Percentiles rank a stretch among this genome's conserved stretches.
phyloP scores from a whole-genome alignment of 1,284 basidiomycete genomes.

The Coniferiporia sulphurascens region DNA sequence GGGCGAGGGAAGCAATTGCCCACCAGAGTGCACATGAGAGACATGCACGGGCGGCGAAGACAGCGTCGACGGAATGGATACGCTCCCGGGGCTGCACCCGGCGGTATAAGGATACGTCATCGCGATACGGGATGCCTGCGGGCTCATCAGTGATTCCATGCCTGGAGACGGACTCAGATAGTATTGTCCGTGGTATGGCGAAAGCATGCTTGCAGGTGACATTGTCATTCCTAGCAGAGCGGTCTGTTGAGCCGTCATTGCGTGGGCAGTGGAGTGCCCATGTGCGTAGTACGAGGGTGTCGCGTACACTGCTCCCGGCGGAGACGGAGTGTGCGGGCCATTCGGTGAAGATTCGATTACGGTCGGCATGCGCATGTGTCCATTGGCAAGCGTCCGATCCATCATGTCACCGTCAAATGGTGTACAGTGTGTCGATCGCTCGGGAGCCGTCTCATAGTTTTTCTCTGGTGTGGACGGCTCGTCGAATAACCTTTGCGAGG shows the following conservation, averaged over 20 bases:
- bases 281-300: not conserved
- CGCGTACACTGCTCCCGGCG: not conserved
- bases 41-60: constrained; percentile 1
- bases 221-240: not conserved
- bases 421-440: not conserved
- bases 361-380: constrained; percentile 8
- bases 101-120: not conserved
- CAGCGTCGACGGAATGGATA: too few relatives aligned
- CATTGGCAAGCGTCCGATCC: not conserved
- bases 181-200: not conserved
- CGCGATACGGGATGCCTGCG: not conserved
- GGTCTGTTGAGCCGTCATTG: not conserved
- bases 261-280: not conserved
- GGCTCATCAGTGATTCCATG: too few relatives aligned
- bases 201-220: not conserved
- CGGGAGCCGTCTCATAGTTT: not conserved
- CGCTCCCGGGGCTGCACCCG: constrained; percentile 4
- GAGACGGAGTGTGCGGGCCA: constrained; percentile 3
- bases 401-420: not conserved
- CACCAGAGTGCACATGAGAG: not conserved
- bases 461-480: constrained; percentile 4
- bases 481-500: not conserved
- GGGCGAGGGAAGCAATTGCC: not conserved
- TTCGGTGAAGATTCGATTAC: not conserved
- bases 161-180: constrained; percentile 1